phyloP scores from a whole-genome alignment of 2,329 filamentous ascomycete genomes.

The Trichoderma asperellum region DNA sequence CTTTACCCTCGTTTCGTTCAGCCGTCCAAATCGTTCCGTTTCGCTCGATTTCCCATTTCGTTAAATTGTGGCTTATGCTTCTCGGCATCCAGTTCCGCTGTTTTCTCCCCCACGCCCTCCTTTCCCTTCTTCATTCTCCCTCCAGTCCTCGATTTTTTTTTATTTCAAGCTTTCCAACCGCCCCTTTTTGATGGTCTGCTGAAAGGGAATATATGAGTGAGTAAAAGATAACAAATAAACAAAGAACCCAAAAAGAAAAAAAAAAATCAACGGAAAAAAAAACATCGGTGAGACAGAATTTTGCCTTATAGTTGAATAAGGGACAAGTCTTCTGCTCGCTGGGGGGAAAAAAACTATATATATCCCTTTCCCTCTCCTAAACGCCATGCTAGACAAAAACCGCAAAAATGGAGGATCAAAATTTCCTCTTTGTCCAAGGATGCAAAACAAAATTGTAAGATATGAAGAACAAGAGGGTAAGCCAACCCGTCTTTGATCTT shows the following conservation, averaged over 20 bases:
- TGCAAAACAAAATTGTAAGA: constrained; percentile 19
- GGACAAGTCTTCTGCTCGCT: constrained; percentile 26
- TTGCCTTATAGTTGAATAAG: constrained; percentile 20
- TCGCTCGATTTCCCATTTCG: background rate
- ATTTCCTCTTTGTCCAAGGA: constrained; percentile 27
- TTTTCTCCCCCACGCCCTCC: background rate
- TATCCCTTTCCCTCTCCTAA: constrained; percentile 33
- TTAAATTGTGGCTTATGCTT: constrained; percentile 3
- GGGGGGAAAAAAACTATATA: constrained; percentile 11
- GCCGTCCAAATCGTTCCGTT: constrained; percentile 6
- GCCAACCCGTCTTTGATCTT: constrained; percentile 11
- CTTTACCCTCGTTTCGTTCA: background rate
- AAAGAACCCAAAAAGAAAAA: background rate
- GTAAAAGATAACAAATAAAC: background rate
- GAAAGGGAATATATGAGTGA: constrained; percentile 1
- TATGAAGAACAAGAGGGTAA: constrained; percentile 16
- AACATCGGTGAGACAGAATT: background rate
- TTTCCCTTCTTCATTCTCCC: constrained; percentile 3
- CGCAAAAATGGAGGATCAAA: constrained; percentile 15
- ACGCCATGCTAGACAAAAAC: constrained; percentile 41
- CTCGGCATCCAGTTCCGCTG: background rate
- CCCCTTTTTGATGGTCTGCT: constrained; percentile 13
- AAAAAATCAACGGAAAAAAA: constrained; percentile 2
- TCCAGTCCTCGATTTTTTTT: constrained; percentile 4
- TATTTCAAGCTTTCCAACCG: constrained; percentile 17